These are phyloP conservation scores for Xerophyta viscosa DNA, from an alignment of 106 monocot species.

Conservation along the genomic window DNA sequence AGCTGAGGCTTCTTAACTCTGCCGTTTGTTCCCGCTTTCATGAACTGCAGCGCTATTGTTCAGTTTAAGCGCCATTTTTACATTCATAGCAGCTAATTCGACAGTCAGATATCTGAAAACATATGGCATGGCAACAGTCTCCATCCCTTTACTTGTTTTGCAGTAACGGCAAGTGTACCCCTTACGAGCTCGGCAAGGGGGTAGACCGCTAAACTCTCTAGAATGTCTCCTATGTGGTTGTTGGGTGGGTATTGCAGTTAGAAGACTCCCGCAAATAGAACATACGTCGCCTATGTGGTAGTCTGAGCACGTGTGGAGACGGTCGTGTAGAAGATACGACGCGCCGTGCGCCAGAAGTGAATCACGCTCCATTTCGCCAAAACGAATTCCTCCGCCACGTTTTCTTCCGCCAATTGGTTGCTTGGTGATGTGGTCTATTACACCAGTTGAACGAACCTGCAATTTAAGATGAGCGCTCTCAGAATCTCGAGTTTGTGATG, in stretches of 20 bases:
- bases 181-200: constrained; percentile 36
- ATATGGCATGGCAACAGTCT: constrained; percentile 97
- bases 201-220: constrained; percentile 50
- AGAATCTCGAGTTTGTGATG: background rate
- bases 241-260: constrained; percentile 54
- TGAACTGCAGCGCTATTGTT: constrained; percentile 20
- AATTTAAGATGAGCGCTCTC: background rate
- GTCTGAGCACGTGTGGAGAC: constrained; percentile 89
- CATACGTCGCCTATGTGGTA: constrained; percentile 95
- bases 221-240: constrained; percentile 38
- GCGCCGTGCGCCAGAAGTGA: constrained; percentile 90
- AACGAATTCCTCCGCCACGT: constrained; percentile 95
- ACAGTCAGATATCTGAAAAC: constrained; percentile 82
- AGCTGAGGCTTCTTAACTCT: no score
- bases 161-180: constrained; percentile 50
- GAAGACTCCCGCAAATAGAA: constrained; percentile 69
- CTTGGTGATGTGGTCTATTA: constrained; percentile 68
- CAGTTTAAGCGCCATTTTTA: constrained; percentile 63
- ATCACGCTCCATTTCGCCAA: constrained; percentile 99
- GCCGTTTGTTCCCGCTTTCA: constrained; percentile 7
- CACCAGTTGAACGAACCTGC: constrained; percentile 86
- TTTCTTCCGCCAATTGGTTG: constrained; percentile 93
- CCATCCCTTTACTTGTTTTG: constrained; percentile 76
- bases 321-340: constrained; percentile 81
- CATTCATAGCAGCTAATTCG: constrained; percentile 92